phyloP scores from a whole-genome alignment of 2,329 filamentous ascomycete genomes.

The Aspergillus sp. region DNA sequence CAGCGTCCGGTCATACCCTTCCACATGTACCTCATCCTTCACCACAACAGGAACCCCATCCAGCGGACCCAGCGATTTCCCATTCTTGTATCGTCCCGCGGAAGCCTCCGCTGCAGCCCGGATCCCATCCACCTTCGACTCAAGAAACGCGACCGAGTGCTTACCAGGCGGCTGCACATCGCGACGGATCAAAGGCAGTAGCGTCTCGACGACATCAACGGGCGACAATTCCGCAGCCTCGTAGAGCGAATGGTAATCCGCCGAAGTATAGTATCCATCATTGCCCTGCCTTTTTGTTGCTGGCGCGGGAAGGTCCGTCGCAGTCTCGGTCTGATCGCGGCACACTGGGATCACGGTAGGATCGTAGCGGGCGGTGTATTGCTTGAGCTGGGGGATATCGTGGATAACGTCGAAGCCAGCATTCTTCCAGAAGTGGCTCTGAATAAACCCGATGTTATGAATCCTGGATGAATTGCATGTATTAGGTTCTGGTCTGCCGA shows the following conservation, averaged over 20 bases:
- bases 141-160: constrained; percentile 68
- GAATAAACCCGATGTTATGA: constrained; percentile 53
- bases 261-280: constrained; percentile 58
- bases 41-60: constrained; percentile 79
- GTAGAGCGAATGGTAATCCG: constrained; percentile 73
- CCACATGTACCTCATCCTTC: constrained; percentile 71
- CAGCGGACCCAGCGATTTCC: constrained; percentile 59
- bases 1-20: constrained; percentile 61
- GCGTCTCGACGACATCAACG: constrained; percentile 59
- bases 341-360: constrained; percentile 49
- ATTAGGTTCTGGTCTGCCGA: neutral
- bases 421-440: constrained; percentile 63
- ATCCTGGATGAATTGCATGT: constrained; percentile 37
- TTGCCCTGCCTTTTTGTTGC: constrained; percentile 16
- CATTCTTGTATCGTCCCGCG: constrained; percentile 62
- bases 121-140: constrained; percentile 56
- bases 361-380: constrained; percentile 50
- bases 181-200: constrained; percentile 64
- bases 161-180: constrained; percentile 48
- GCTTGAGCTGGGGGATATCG: constrained; percentile 48
- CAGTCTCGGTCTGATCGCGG: neutral
- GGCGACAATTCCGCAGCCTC: constrained; percentile 64
- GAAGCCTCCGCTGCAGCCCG: constrained; percentile 65
- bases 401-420: constrained; percentile 58
- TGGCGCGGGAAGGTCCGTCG: constrained; percentile 24